Base-by-base conservation (phyloP, 129 eudicot species). In the Heracleum sosnowskyi region DNA sequence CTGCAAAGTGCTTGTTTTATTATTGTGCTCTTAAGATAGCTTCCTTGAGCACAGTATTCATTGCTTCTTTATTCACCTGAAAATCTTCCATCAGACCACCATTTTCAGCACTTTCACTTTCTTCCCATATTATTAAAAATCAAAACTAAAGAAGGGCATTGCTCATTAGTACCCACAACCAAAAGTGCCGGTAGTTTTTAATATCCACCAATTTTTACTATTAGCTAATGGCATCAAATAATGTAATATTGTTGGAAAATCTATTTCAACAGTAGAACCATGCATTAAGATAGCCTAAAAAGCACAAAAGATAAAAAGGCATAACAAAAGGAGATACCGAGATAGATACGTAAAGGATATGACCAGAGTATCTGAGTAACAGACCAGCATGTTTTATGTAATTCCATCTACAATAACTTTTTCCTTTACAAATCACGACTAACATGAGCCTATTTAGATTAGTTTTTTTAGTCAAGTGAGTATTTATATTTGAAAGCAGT, bases 331-430 rank as follows among this genome's bases (percentile, higher is more conserved):
- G 55, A 47, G 6, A n/a, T n/a, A n/a, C n/a, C n/a, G n/a, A n/a
- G n/a, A 47, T 47, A 17, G 55, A 47, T 47, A 47, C 1, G 8
- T 47, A 47, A 46, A 46, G 4, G 0, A 46, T 46, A 22, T 46
- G 53, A 46, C 53, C 20, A n/a, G n/a, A n/a, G n/a, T n/a, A n/a
- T n/a, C n/a, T n/a, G n/a, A n/a, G n/a, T n/a, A n/a, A n/a, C n/a
- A n/a, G n/a, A n/a, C 60, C 41, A 63, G 18, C 40, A 77, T 41
- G 57, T 39, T 77, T 66, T 60, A 85, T 55, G 83, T 76, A 20
- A 76, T 76, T 29, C 57, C 79, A 40, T 82, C 78, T 55, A 77
- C 76, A 49, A 7, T 22, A 22, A 22, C 22, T 24, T 49, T 1
- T 55, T 55, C 24, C 31, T 55, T 55, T 24, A 55, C 64, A 24